Percentiles rank a stretch among this genome's conserved stretches.
These are phyloP conservation scores for Ogataea allantospora DNA, from an alignment of 805 yeast species.

Conservation along the genomic window DNA sequence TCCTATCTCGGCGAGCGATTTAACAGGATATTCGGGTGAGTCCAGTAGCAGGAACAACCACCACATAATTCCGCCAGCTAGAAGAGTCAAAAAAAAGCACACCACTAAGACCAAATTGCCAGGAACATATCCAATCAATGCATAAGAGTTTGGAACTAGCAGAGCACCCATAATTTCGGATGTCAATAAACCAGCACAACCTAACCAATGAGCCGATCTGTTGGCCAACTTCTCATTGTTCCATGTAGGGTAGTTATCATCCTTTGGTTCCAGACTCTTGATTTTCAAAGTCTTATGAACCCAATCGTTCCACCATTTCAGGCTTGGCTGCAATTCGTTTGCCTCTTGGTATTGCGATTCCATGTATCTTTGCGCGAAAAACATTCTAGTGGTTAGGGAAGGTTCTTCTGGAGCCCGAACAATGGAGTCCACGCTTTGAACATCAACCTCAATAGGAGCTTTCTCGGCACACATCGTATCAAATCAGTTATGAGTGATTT, in stretches of 20 bases:
- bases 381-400: conserved; percentile 17
- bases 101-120: conserved; percentile 15
- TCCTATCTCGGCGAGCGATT: conserved; percentile 42
- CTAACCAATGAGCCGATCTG: conserved; percentile 24
- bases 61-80: conserved; percentile 42
- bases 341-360: conserved; percentile 20
- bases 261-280: conserved; percentile 7
- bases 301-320: conserved; percentile 5
- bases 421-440: too few species aligned
- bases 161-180: conserved; percentile 27
- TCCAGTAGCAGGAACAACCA: conserved; percentile 37
- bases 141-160: conserved; percentile 18
- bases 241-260: conserved; percentile 20
- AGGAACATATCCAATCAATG: conserved; percentile 20
- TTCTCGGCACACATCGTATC: too few species aligned
- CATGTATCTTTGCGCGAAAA: conserved; percentile 25
- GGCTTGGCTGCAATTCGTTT: conserved; percentile 1
- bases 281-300: conserved; percentile 13
- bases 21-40: conserved; percentile 42
- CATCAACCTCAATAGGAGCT: too few species aligned
- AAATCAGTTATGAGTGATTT: too few species aligned
- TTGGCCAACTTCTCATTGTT: conserved; percentile 16
- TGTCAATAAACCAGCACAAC: conserved; percentile 23
- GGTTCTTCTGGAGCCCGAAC: conserved; percentile 4
- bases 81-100: conserved; percentile 34